Evolutionary conservation across 257 asterid species (phyloP), one percentile per base, ranked within the genome.

Genomic region (Plantago elongata): DNA sequence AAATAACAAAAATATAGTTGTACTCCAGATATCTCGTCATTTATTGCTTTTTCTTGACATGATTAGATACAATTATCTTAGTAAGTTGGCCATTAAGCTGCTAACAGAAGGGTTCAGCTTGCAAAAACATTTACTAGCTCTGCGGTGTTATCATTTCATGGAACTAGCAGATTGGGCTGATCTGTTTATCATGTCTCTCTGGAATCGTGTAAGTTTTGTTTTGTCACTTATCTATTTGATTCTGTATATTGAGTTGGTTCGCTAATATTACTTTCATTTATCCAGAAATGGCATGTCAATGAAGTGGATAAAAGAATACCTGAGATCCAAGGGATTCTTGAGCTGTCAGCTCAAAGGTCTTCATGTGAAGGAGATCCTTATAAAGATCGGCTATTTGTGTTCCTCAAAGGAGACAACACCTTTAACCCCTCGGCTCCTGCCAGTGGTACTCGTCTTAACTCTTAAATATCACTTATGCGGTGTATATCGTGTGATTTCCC

Each of bases 91-190:
- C 65, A 88, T 89, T 77, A 89, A 87, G 79, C 80, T 93, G 63
- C 95, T 93, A 69, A 85, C 78, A 67, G 87, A 87, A 76, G 99
- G 89, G 64, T 93, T 87, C 88, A 72, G 75, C 74, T 70, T 93
- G 84, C 97, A 80, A 73, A 95, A 83, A 66, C 99, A 93, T 82
- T 75, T 93, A 58, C 78, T 82, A 75, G 84, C 97, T 22, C 78
- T 93, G 69, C 75, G 91, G 64, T 79, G 94, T 60, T 93, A 84
- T 69, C 90, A 93, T 83, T 89, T 93, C 79, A 89, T 93, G 99
- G 97, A 84, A 81, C 65, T 81, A 16, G 97, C 97, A 38, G 99
- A 93, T 73, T 93, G 99, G 99, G 95, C 88, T n/a, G 96, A 93
- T 75, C 78, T 87, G 71, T 93, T 93, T 77, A 85, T 93, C 75